phyloP scores from a whole-genome alignment of 805 yeast species.

The Candida vaughaniae region DNA sequence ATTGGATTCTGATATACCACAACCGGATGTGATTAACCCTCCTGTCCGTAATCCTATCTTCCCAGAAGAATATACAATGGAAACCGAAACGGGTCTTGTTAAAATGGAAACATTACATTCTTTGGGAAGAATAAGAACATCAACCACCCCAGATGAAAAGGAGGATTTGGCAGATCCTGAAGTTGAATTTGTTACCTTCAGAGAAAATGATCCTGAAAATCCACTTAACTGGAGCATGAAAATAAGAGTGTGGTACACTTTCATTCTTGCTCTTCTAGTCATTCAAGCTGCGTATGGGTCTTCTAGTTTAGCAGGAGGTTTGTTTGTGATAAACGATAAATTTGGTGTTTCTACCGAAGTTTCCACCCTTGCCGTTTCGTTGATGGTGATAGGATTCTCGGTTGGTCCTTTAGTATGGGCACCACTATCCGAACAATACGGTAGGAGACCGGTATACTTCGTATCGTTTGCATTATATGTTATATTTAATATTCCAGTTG shows the following conservation, averaged over 20 bases:
- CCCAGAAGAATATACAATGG: slow-evolving; percentile 90
- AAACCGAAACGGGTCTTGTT: slow-evolving; percentile 85
- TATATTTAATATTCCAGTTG: slow-evolving; percentile 84
- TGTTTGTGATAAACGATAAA: slow-evolving; percentile 62
- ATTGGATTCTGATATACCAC: slow-evolving; percentile 51
- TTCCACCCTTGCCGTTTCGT: slow-evolving; percentile 72
- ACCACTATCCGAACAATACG: slow-evolving; percentile 81
- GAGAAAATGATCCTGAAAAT: slow-evolving; percentile 77
- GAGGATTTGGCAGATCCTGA: slow-evolving; percentile 50
- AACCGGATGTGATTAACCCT: slow-evolving; percentile 48
- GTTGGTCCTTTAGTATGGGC: slow-evolving; percentile 90
- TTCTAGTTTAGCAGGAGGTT: slow-evolving; percentile 84
- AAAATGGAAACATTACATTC: slow-evolving; percentile 71
- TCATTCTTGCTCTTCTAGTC: slow-evolving; percentile 67
- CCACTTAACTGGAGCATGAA: slow-evolving; percentile 78
- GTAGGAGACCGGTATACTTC: slow-evolving; percentile 81
- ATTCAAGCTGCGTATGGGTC: slow-evolving; percentile 93
- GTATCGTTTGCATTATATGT: slow-evolving; percentile 72
- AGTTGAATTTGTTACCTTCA: slow-evolving; percentile 82
- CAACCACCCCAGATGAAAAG: slow-evolving; percentile 1
- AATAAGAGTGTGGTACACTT: slow-evolving; percentile 64
- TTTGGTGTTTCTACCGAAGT: slow-evolving; percentile 76
- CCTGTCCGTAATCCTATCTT: slow-evolving; percentile 66
- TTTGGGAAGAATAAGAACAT: slow-evolving; percentile 52
- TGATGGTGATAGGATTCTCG: slow-evolving; percentile 87